Evolutionary conservation across 768 basidiomycete species (phyloP), one percentile per base, ranked within the genome.

Genomic region (Hygrocybe coccinea): DNA sequence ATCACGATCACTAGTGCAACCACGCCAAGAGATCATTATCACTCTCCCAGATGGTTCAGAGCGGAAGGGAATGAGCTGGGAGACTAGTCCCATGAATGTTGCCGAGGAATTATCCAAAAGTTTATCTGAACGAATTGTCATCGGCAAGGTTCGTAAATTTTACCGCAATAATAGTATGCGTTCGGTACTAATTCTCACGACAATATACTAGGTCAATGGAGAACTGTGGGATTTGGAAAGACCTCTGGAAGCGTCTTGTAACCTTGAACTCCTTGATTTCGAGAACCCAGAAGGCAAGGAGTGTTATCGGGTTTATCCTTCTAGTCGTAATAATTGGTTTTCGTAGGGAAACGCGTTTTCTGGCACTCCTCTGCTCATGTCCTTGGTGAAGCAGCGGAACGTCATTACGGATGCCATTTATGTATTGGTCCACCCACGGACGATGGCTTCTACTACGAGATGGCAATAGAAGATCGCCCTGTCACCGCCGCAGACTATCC

Each of bases 361-460:
- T 99, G 97, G 97, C 97, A 98, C 70, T 98, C 97, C 15, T 97
- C 95, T 22, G 97, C 97, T 0, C 97, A 98, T 72, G 93, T 98
- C 55, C 81, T 99, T 15, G 97, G 97, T 44, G 97, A 99, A 73
- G 89, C 95, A 53, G 84, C 93, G 39, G 97, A 99, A 72, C 82
- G 89, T 52, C 93, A 97, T 69, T 95, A 97, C 68, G 95, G 95
- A 38, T 97, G 94, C 69, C 94, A 97, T 76, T 79, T 99, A 12
- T 97, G 95, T 65, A 85, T 97, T 58, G 97, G 97, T 2, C 97
- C 97, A 14, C 97, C 97, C 21, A 93, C 94, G 2, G 92, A 95
- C 25, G 94, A 97, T 6, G 97, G 97, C 19, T 99, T 99, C 81
- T 99, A 97, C 79, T 99, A 99, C 69, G 97, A 99, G 69, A 98